Percentiles rank a stretch among this genome's conserved stretches.
Conservation (phyloP, 371 early-diverging fungal species). For the Nematocida minor region DNA sequence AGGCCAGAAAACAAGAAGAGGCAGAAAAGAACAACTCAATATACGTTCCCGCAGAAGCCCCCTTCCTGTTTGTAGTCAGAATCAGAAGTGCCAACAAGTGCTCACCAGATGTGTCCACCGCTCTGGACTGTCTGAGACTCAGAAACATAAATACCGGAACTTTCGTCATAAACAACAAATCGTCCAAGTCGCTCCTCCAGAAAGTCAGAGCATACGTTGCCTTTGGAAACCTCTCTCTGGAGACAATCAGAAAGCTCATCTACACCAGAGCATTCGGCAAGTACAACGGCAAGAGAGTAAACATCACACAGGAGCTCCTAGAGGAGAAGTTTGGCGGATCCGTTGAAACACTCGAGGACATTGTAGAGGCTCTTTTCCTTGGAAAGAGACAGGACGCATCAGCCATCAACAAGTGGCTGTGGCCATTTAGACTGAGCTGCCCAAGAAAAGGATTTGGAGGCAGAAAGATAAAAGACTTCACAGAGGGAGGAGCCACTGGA, state of each 20-base stretch:
- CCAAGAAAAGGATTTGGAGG: slow-evolving; percentile 87
- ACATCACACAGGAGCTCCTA: slow-evolving; percentile 85
- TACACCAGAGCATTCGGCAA: slow-evolving; percentile 99
- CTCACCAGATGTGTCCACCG: slow-evolving; percentile 96
- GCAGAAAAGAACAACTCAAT: slow-evolving; percentile 44
- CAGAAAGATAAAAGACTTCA: slow-evolving; percentile 88
- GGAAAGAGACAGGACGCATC: slow-evolving; percentile 87
- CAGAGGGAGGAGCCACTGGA: slow-evolving; percentile 92
- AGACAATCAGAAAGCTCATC: slow-evolving; percentile 92
- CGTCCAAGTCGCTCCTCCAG: slow-evolving; percentile 92
- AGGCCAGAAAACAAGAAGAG: slow-evolving; percentile 52
- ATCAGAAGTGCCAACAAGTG: slow-evolving; percentile 93
- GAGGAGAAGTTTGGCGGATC: slow-evolving; percentile 82
- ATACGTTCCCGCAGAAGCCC: slow-evolving; percentile 63
- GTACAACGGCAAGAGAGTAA: slow-evolving; percentile 85
- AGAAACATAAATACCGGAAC: slow-evolving; percentile 96
- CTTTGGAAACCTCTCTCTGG: slow-evolving; percentile 85
- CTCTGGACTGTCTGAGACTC: slow-evolving; percentile 92
- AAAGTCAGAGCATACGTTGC: slow-evolving; percentile 92
- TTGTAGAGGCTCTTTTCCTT: slow-evolving; percentile 94
- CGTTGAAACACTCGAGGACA: slow-evolving; percentile 90
- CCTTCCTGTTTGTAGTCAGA: slow-evolving; percentile 66
- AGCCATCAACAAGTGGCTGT: slow-evolving; percentile 91
- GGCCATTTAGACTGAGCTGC: slow-evolving; percentile 95
- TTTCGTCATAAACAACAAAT: slow-evolving; percentile 92